phyloP scores from a whole-genome alignment of 2,329 filamentous ascomycete species.

The Aspergillus pseudonomiae region DNA sequence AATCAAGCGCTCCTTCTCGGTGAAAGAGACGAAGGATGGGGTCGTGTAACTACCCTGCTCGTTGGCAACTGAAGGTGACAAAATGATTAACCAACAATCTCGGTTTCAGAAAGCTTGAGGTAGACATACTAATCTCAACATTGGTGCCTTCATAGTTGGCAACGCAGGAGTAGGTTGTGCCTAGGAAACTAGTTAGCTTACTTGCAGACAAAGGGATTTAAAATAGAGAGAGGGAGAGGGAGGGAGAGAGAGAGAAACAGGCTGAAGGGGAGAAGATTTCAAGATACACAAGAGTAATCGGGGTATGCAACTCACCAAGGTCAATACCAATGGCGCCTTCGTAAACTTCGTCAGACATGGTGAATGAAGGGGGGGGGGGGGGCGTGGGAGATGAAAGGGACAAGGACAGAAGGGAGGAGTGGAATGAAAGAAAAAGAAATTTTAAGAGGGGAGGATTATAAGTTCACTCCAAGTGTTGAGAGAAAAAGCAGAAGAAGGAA shows the following conservation, averaged over 20 bases:
- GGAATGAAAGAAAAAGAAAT: slow-evolving; percentile 16
- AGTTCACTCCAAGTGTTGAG: slow-evolving; percentile 24
- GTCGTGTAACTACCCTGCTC: slow-evolving; percentile 99
- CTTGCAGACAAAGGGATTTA: too few relatives aligned
- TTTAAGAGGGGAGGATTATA: slow-evolving; percentile 19
- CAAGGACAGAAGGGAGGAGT: slow-evolving; percentile 13
- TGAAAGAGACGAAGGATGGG: slow-evolving; percentile 98
- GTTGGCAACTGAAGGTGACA: slow-evolving; percentile 72
- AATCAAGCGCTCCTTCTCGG: slow-evolving; percentile 96
- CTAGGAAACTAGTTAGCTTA: slow-evolving; percentile 53
- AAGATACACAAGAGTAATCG: slow-evolving; percentile 24
- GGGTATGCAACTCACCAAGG: slow-evolving; percentile 69
- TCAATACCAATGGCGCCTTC: slow-evolving; percentile 99
- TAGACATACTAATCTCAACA: slow-evolving; percentile 88
- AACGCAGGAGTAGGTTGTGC: slow-evolving; percentile 99
- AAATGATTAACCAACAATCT: slow-evolving; percentile 14
- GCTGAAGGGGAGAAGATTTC: slow-evolving; percentile 7
- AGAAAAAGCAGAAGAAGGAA: slow-evolving; percentile 27
- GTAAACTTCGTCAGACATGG: slow-evolving; percentile 96
- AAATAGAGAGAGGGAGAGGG: slow-evolving; percentile 7
- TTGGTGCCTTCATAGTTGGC: slow-evolving; percentile 99
- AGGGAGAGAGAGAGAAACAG: background rate
- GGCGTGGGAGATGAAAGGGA: slow-evolving; percentile 27
- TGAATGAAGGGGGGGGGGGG: slow-evolving; percentile 53
- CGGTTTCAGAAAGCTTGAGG: background rate